These are phyloP conservation scores for Parvularia atlantis DNA, from an alignment of 78 protist species.

Conservation along the genomic window DNA sequence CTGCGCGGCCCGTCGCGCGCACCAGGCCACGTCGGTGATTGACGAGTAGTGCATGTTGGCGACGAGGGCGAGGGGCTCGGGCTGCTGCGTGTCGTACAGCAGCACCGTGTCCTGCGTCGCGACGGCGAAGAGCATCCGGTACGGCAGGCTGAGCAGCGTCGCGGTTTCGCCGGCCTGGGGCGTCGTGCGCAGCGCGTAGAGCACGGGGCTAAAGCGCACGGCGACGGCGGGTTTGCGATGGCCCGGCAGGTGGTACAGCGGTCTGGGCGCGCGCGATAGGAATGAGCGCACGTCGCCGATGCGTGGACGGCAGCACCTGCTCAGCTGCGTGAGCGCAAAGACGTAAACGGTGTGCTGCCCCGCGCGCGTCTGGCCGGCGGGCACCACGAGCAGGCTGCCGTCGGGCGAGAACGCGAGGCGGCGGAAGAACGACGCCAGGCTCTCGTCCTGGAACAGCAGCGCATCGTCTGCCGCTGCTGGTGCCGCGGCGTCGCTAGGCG, in stretches of 20 bases:
- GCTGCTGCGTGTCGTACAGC: slow-evolving; percentile 23
- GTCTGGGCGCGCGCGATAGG: no score
- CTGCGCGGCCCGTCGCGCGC: no score
- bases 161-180: neutral
- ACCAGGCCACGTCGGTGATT: slow-evolving; percentile 38
- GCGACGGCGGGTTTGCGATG: neutral
- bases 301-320: no score
- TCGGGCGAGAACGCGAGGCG: slow-evolving; percentile 7
- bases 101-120: slow-evolving; percentile 15
- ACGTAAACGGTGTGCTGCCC: no score
- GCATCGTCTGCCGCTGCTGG: neutral
- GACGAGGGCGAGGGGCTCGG: neutral
- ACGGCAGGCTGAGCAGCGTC: slow-evolving; percentile 8
- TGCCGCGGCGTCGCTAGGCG: neutral
- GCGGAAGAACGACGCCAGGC: slow-evolving; percentile 5
- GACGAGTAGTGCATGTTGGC: slow-evolving; percentile 18
- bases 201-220: slow-evolving; percentile 1
- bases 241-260: neutral
- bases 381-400: no score
- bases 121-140: slow-evolving; percentile 39
- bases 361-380: no score
- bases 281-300: no score
- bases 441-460: slow-evolving; percentile 9
- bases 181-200: neutral
- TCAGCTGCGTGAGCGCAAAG: no score